These are phyloP conservation scores for Fusarium albidum DNA, from an alignment of 2,329 filamentous ascomycete species.

Conservation along the genomic window DNA sequence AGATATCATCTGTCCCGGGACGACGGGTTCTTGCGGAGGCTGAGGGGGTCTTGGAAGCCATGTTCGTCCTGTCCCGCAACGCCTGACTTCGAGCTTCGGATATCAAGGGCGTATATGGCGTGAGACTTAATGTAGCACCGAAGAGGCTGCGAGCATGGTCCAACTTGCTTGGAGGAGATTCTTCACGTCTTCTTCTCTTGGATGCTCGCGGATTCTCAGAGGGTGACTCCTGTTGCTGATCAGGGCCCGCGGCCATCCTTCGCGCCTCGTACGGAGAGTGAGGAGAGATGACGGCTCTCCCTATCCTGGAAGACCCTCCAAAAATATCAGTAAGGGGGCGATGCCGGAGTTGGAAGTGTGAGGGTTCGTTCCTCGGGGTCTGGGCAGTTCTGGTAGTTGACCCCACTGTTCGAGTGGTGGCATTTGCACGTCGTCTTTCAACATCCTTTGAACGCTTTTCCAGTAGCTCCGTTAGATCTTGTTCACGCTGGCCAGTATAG, in stretches of 20 bases:
- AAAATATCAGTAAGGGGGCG: conserved; percentile 53
- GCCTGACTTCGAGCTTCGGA: conserved; percentile 24
- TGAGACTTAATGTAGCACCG: conserved; percentile 45
- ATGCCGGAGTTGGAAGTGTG: conserved; percentile 51
- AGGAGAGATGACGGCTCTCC: conserved; percentile 44
- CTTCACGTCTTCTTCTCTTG: conserved; percentile 41
- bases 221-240: conserved; percentile 22
- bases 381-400: conserved; percentile 33
- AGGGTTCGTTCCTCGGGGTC: conserved; percentile 30
- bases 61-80: conserved; percentile 33
- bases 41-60: conserved; percentile 4
- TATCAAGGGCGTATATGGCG: conserved; percentile 30
- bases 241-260: conserved; percentile 28
- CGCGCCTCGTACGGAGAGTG: conserved; percentile 47
- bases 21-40: neutral
- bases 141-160: conserved; percentile 47
- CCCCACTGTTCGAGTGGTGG: conserved; percentile 47
- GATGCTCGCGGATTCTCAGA: conserved; percentile 32
- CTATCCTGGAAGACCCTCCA: conserved; percentile 42
- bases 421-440: conserved; percentile 56
- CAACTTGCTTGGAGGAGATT: conserved; percentile 45
- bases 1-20: neutral
- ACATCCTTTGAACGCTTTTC: conserved; percentile 72
- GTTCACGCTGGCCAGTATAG: conserved; percentile 73
- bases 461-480: conserved; percentile 79